A percentile compares a stretch with the other conserved stretches of the same genome.
phyloP scores from a whole-genome alignment of 257 asterid genomes.

The Plantago major region DNA sequence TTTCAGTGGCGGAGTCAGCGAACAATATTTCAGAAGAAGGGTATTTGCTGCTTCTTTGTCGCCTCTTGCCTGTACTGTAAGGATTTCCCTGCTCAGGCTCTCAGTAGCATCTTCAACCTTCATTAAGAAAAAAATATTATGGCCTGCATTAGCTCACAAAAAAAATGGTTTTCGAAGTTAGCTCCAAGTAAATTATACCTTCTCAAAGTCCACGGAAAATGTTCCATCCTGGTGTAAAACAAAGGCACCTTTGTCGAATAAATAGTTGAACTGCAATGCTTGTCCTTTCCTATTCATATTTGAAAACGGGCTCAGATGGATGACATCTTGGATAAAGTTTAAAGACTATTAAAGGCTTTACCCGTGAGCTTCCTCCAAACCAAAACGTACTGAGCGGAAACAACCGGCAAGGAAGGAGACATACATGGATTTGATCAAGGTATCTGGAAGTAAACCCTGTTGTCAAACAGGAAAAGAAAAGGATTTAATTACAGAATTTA shows the following conservation, averaged over 20 bases:
- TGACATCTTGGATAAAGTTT: conserved; percentile 2
- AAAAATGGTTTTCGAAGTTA: neutral
- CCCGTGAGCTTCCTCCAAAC: conserved; percentile 98
- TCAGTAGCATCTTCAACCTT: conserved; percentile 83
- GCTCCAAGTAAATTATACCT: conserved; percentile 42
- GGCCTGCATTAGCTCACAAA: conserved; percentile 5
- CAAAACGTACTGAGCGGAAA: conserved; percentile 93
- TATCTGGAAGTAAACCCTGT: conserved; percentile 66
- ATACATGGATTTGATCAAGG: conserved; percentile 74
- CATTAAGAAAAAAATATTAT: conserved; percentile 2
- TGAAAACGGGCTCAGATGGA: conserved; percentile 18
- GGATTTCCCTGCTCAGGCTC: conserved; percentile 83
- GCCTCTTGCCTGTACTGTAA: conserved; percentile 85
- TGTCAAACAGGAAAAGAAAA: conserved; percentile 18
- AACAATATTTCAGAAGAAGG: conserved; percentile 53
- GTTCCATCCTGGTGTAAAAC: conserved; percentile 49
- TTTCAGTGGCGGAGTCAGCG: conserved; percentile 54
- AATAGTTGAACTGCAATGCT: conserved; percentile 86
- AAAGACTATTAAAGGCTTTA: conserved; percentile 24
- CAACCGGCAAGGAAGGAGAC: conserved; percentile 96
- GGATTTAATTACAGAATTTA: neutral
- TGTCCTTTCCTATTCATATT: conserved; percentile 76
- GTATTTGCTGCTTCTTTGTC: conserved; percentile 66
- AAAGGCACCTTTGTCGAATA: conserved; percentile 79
- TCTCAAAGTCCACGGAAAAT: conserved; percentile 73